A percentile compares a stretch with the other conserved stretches of the same genome.
Evolutionary conservation across 345 rosid genomes (phyloP).

Genomic region (Populus davidiana): DNA sequence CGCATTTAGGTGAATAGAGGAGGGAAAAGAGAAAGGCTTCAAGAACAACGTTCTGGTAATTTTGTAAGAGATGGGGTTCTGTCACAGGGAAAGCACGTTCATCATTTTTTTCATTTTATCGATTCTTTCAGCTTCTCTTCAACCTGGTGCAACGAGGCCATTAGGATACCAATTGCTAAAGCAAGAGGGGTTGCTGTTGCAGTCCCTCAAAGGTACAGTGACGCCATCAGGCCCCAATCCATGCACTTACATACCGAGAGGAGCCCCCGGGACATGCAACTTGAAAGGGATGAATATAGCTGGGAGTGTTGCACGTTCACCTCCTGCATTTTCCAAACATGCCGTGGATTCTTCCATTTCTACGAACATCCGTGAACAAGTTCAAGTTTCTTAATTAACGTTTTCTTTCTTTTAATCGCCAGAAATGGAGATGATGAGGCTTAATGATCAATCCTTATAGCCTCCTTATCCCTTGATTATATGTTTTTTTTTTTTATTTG

Average conservation of each 20-base stretch:
- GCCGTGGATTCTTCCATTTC: not conserved
- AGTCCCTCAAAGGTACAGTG: not conserved
- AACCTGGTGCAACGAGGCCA: slow-evolving; percentile 18
- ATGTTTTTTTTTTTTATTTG: not conserved
- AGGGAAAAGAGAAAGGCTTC: not conserved
- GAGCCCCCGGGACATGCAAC: slow-evolving; percentile 1
- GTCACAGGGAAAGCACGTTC: not conserved
- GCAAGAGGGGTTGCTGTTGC: not conserved
- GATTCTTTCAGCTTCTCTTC: slow-evolving; percentile 11
- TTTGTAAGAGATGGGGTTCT: slow-evolving; percentile 3
- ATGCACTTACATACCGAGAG: no score
- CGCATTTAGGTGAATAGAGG: not conserved
- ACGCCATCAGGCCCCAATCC: not conserved
- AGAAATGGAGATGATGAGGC: not conserved
- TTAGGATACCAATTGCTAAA: not conserved
- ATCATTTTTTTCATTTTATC: not conserved
- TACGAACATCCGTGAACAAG: not conserved
- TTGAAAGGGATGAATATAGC: slow-evolving; percentile 11
- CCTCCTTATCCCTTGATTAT: not conserved
- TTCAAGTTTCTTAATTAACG: not conserved
- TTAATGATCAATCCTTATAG: not conserved
- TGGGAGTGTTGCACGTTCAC: not conserved
- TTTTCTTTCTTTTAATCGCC: not conserved
- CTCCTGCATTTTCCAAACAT: not conserved
- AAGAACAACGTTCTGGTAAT: not conserved